Evolutionary conservation across 176 grass and related monocot species (phyloP).

Genomic region (Avena insularis): DNA sequence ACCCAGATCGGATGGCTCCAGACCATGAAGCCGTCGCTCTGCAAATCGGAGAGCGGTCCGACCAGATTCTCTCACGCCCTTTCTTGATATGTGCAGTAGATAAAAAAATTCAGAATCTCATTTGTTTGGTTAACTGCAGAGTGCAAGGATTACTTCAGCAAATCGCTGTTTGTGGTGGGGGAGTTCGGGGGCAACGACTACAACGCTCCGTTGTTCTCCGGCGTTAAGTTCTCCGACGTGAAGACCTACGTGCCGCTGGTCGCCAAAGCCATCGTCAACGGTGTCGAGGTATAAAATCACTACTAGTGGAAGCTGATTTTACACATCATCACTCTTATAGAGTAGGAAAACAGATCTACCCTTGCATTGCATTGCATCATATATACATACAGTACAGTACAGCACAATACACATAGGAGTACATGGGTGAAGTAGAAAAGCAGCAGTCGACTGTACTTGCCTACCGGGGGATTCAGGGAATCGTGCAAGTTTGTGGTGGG

Average conservation of each 20-base stretch:
- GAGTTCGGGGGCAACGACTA: slow-evolving; percentile 99
- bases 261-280: slow-evolving; percentile 63
- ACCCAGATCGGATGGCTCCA: slow-evolving; percentile 91
- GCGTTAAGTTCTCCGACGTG: slow-evolving; percentile 58
- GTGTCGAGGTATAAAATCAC: slow-evolving; percentile 68
- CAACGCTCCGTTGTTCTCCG: slow-evolving; percentile 89
- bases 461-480: not conserved
- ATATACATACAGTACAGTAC: not conserved
- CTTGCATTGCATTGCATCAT: slow-evolving; percentile 37
- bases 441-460: not conserved
- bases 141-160: slow-evolving; percentile 85
- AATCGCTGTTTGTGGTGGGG: slow-evolving; percentile 84
- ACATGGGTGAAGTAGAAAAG: slow-evolving; percentile 24
- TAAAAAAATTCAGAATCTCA: not conserved
- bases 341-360: not conserved
- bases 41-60: slow-evolving; percentile 63
- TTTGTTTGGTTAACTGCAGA: slow-evolving; percentile 50
- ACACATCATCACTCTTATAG: not conserved
- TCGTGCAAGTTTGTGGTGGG: not conserved
- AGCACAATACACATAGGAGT: not conserved
- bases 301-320: not conserved
- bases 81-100: not conserved
- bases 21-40: slow-evolving; percentile 82
- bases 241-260: slow-evolving; percentile 75
- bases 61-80: not conserved